These are phyloP conservation scores for Daldinia grandis DNA, from an alignment of 495 filamentous ascomycete genomes.

Conservation along the genomic window DNA sequence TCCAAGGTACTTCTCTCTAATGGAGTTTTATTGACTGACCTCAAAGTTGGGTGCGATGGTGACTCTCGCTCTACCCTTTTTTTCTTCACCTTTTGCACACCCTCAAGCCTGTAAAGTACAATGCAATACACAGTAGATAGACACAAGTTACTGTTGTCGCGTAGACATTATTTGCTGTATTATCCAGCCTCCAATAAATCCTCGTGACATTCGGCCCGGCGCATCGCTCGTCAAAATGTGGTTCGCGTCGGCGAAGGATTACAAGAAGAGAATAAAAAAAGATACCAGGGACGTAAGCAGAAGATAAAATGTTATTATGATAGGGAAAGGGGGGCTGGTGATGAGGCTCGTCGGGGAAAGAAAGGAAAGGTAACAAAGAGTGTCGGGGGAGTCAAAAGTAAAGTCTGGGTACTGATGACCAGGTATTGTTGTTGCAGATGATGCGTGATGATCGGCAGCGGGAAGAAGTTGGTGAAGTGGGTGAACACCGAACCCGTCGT, in stretches of 20 bases:
- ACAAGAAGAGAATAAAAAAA: constrained; percentile 3
- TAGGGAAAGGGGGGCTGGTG: background rate
- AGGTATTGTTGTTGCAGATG: constrained; percentile 38
- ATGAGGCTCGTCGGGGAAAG: constrained; percentile 10
- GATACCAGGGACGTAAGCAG: background rate
- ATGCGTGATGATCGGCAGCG: constrained; percentile 42
- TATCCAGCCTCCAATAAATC: constrained; percentile 49
- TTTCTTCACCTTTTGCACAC: constrained; percentile 10
- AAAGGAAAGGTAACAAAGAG: constrained; percentile 15
- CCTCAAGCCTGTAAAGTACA: constrained; percentile 11
- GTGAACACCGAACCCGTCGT: constrained; percentile 25
- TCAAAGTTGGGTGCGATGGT: constrained; percentile 34
- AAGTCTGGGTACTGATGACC: constrained; percentile 31
- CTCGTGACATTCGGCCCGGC: constrained; percentile 46
- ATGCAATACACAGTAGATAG: constrained; percentile 26
- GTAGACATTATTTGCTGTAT: constrained; percentile 42
- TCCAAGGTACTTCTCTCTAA: background rate
- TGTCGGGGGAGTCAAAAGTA: constrained; percentile 19
- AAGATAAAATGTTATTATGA: constrained; percentile 4
- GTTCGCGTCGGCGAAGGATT: constrained; percentile 41
- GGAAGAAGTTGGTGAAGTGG: constrained; percentile 38
- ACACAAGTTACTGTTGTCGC: constrained; percentile 44
- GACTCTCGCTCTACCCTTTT: constrained; percentile 17
- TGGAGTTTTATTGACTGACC: constrained; percentile 24
- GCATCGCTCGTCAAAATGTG: constrained; percentile 48